These are phyloP conservation scores for Cercospora sp. DNA, from an alignment of 2,329 filamentous ascomycete genomes.

Conservation along the genomic window DNA sequence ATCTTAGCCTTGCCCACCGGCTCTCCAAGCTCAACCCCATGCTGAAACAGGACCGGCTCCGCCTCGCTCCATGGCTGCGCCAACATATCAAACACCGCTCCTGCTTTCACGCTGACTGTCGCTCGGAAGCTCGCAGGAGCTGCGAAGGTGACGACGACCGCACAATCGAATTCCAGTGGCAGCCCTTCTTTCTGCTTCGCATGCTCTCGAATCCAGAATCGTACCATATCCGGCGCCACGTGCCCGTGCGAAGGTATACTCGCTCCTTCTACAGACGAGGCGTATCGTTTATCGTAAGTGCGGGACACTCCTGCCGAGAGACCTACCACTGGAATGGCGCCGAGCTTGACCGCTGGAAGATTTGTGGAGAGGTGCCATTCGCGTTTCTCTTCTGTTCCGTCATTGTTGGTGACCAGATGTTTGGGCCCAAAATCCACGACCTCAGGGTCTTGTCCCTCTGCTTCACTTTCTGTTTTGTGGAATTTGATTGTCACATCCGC, in stretches of 20 bases:
- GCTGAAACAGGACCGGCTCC: slow-evolving; percentile 16
- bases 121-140: slow-evolving; percentile 7
- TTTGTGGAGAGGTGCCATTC: slow-evolving; percentile 15
- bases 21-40: slow-evolving; percentile 17
- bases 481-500: slow-evolving; percentile 18
- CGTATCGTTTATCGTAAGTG: slow-evolving; percentile 6
- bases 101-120: slow-evolving; percentile 17
- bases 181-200: slow-evolving; percentile 5
- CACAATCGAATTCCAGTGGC: slow-evolving; percentile 19
- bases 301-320: background rate
- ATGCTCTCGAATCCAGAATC: slow-evolving; percentile 19
- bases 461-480: background rate
- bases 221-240: slow-evolving; percentile 1
- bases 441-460: background rate
- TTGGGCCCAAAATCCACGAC: slow-evolving; percentile 21
- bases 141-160: slow-evolving; percentile 13
- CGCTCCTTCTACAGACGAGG: slow-evolving; percentile 9
- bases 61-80: slow-evolving; percentile 18
- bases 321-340: background rate
- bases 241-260: slow-evolving; percentile 12
- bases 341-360: slow-evolving; percentile 10
- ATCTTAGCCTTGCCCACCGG: background rate
- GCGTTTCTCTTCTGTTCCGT: slow-evolving; percentile 15
- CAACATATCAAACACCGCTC: slow-evolving; percentile 20
- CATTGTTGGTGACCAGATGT: slow-evolving; percentile 5